Evolutionary conservation across 2,329 filamentous ascomycete genomes (phyloP).

Genomic region (Sphaerostilbella broomeana): DNA sequence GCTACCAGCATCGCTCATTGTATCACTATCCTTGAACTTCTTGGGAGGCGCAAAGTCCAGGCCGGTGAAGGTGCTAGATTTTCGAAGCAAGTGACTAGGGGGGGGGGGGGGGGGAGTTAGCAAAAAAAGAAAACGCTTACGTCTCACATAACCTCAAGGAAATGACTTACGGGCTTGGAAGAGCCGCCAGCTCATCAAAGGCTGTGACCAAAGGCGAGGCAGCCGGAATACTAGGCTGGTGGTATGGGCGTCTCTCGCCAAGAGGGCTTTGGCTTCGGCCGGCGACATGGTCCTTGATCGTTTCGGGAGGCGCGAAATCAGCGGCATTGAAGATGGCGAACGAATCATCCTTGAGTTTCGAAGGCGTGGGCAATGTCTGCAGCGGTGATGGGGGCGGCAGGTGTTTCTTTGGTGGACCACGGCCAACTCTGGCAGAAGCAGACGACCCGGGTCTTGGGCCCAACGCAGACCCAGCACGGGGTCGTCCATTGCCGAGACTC

Average conservation of each 20-base stretch:
- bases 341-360: slow-evolving; percentile 74
- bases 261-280: slow-evolving; percentile 62
- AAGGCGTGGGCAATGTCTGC: slow-evolving; percentile 73
- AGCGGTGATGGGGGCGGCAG: slow-evolving; percentile 67
- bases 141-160: background rate
- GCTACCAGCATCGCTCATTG: slow-evolving; percentile 59
- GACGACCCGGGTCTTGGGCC: slow-evolving; percentile 52
- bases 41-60: slow-evolving; percentile 77
- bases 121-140: too few relatives aligned
- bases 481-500: slow-evolving; percentile 43
- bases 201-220: slow-evolving; percentile 75
- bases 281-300: slow-evolving; percentile 58
- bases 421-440: slow-evolving; percentile 48
- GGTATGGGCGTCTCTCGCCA: slow-evolving; percentile 64
- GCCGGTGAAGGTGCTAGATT: slow-evolving; percentile 69
- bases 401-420: slow-evolving; percentile 38
- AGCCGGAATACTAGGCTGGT: slow-evolving; percentile 61
- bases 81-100: slow-evolving; percentile 66
- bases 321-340: slow-evolving; percentile 61
- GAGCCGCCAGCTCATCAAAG: slow-evolving; percentile 76
- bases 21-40: slow-evolving; percentile 59
- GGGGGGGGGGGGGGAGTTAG: too few relatives aligned
- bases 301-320: slow-evolving; percentile 80
- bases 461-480: slow-evolving; percentile 42
- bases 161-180: slow-evolving; percentile 82